These are phyloP conservation scores for Penstemon eatonii DNA, from an alignment of 257 asterid genomes.

Conservation along the genomic window DNA sequence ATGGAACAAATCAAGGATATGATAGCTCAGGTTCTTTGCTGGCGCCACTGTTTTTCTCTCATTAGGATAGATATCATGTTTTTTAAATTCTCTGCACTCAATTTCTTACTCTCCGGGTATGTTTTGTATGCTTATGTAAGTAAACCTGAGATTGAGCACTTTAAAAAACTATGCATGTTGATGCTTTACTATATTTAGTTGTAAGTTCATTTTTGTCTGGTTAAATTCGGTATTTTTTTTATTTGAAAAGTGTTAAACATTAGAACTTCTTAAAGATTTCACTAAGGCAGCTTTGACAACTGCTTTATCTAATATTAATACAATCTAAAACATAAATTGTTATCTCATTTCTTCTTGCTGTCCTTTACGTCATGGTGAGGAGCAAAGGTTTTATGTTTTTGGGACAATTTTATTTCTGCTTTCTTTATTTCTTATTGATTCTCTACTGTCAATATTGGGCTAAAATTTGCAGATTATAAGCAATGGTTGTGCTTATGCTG, in stretches of 20 bases:
- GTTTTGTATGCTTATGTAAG: constrained; percentile 6
- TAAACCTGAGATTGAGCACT: background rate
- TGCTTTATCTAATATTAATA: background rate
- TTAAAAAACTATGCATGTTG: background rate
- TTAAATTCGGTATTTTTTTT: background rate
- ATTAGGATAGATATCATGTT: background rate
- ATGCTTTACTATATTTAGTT: background rate
- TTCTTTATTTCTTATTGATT: background rate
- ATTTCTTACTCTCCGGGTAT: background rate
- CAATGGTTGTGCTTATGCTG: constrained; percentile 59
- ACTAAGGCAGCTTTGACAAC: too few species aligned
- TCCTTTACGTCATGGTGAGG: background rate
- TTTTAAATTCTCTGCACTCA: background rate
- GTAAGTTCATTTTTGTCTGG: background rate
- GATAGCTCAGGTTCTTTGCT: constrained; percentile 65
- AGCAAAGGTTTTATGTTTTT: background rate
- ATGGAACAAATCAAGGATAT: constrained; percentile 73
- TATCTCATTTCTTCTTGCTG: background rate
- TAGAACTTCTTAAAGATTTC: background rate
- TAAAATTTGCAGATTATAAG: constrained; percentile 48
- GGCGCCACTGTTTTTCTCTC: background rate
- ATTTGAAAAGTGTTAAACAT: background rate
- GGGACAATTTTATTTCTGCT: background rate
- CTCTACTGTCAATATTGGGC: background rate
- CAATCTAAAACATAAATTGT: background rate